Evolutionary conservation across 257 asterid genomes (phyloP).

Genomic region (Vinca minor): DNA sequence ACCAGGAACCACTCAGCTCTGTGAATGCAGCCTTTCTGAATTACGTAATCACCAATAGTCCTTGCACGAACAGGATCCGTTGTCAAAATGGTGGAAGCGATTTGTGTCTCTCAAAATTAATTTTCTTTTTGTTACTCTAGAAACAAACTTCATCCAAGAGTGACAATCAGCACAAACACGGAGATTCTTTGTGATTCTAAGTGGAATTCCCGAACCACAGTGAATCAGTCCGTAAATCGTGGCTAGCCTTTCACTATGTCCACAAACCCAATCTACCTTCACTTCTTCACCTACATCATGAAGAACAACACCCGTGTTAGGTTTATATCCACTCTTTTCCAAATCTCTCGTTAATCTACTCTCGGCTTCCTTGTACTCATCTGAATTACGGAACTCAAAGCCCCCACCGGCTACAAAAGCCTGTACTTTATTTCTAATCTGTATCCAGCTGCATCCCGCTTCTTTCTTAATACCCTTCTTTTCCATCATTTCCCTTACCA

Average conservation of each 20-base stretch:
- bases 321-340: constrained; percentile 30
- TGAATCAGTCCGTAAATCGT: constrained; percentile 33
- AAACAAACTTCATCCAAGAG: constrained; percentile 26
- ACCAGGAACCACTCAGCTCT: neutral
- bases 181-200: constrained; percentile 45
- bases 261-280: constrained; percentile 41
- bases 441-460: constrained; percentile 44
- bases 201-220: constrained; percentile 31
- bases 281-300: constrained; percentile 34
- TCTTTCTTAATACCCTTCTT: constrained; percentile 36
- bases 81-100: constrained; percentile 26
- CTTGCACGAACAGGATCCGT: constrained; percentile 23
- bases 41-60: constrained; percentile 21
- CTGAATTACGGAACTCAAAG: constrained; percentile 34
- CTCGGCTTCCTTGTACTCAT: constrained; percentile 29
- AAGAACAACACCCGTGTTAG: constrained; percentile 37
- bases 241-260: constrained; percentile 46
- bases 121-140: constrained; percentile 13
- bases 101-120: constrained; percentile 24
- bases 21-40: neutral
- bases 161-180: constrained; percentile 43
- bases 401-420: constrained; percentile 40
- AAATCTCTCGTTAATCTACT: constrained; percentile 26
- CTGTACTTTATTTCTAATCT: constrained; percentile 25
- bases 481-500: constrained; percentile 37